These are phyloP conservation scores for Cordyceps cateniannulata DNA, from an alignment of 2,329 filamentous ascomycete species.

Conservation along the genomic window DNA sequence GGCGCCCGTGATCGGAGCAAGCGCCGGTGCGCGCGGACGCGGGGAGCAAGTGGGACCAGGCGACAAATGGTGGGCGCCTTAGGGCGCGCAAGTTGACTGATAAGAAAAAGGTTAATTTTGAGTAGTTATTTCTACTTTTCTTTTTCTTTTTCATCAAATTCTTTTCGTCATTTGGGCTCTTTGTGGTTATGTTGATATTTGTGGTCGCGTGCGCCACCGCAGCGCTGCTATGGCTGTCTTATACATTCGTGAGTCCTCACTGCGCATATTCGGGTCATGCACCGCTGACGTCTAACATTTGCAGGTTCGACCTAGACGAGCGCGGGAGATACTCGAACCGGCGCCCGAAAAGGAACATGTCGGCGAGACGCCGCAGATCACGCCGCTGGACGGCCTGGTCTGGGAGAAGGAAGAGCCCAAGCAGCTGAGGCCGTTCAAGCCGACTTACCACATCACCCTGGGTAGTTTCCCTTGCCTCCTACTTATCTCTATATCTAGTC, in stretches of 20 bases:
- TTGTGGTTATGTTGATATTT: not conserved
- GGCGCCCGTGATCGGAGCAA: not conserved
- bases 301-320: not conserved
- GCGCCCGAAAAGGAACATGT: not conserved
- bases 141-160: not conserved
- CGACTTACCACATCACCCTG: slow-evolving; percentile 49
- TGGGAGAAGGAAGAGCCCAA: slow-evolving; percentile 3
- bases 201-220: not conserved
- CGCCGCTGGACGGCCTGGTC: not conserved
- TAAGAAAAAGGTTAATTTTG: not conserved
- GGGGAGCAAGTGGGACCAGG: not conserved
- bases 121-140: not conserved
- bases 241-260: not conserved
- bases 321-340: not conserved
- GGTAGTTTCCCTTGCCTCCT: too few species aligned
- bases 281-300: not conserved
- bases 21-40: too few species aligned
- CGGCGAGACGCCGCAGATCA: not conserved
- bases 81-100: not conserved
- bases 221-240: slow-evolving; percentile 1
- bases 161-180: not conserved
- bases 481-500: not conserved
- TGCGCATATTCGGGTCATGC: not conserved
- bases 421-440: slow-evolving; percentile 34
- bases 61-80: not conserved